phyloP scores from a whole-genome alignment of 192 early-diverging fungal species.

The Helicostylum pulchrum region DNA sequence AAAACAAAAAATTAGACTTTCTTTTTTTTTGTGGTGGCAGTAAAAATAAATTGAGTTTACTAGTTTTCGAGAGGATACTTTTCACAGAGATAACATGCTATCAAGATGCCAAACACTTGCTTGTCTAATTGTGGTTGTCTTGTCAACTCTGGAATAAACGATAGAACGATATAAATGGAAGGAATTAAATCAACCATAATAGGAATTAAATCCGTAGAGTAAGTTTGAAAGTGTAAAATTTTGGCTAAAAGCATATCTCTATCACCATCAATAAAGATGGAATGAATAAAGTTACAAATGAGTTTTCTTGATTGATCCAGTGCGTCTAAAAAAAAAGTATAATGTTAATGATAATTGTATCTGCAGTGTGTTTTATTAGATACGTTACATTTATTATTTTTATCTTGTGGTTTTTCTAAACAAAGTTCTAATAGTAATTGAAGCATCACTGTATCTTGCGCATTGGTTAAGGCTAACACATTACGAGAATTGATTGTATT shows the following conservation, averaged over 20 bases:
- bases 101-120: conserved; percentile 49
- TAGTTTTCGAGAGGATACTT: conserved; percentile 53
- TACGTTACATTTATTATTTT: conserved; percentile 7
- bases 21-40: background rate
- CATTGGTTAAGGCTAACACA: conserved; percentile 44
- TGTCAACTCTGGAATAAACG: conserved; percentile 58
- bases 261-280: conserved; percentile 52
- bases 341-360: background rate
- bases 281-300: conserved; percentile 58
- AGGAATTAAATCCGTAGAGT: conserved; percentile 46
- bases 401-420: conserved; percentile 6
- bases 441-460: conserved; percentile 53
- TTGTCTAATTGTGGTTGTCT: conserved; percentile 41
- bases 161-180: conserved; percentile 58
- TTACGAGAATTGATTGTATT: conserved; percentile 38
- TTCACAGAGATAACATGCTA: conserved; percentile 42
- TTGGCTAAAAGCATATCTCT: conserved; percentile 48
- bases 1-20: background rate
- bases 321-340: background rate
- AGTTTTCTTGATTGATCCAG: conserved; percentile 8
- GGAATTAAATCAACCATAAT: conserved; percentile 59
- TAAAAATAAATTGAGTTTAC: conserved; percentile 25
- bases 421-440: conserved; percentile 54
- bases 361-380: background rate
- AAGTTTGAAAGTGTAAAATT: conserved; percentile 61